Evolutionary conservation across 2,329 filamentous ascomycete genomes (phyloP), one percentile per base, ranked within the genome.

Genomic region (Beauveria rudraprayagi): DNA sequence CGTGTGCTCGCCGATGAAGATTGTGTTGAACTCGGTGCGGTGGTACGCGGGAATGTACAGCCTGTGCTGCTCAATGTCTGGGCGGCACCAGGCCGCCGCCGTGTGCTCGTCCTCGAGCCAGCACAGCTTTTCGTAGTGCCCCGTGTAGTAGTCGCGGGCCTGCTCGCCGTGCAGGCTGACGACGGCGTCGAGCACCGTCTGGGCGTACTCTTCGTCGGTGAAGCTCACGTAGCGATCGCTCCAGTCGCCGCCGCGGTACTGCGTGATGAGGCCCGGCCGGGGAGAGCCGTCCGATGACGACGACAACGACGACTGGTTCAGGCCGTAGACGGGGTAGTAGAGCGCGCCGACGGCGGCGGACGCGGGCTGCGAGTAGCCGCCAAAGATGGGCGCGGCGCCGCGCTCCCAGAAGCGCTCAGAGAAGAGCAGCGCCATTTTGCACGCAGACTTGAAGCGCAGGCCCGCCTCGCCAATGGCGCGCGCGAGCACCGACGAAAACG

Each of bases 1-100:
- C 16, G 72, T 71, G 51, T 73, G 71, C 57, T 73, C 71, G 2
- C 72, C 71, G n/a, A 73, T 67, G 41, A 73, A 72, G 26, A 73
- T 70, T 1, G 68, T 70, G 58, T 72, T 71, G 54, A 69, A 65
- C 62, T 73, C 71, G 9, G 67, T 73, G 26, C 66, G 63, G 62
- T 70, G 69, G 57, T 72, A 73, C 9, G 69, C 64, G 0, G 71
- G 70, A 41, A 73, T 71, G 61, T 71, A 73, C 5, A 72, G 60
- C 47, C 67, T 64, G 61, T 73, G 72, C 66, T 73, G 71, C 48
- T 66, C 67, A 11, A 71, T 62, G 48, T 68, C 67, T 0, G 71
- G 71, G 4, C 67, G 62, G 46, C 65, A 67, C 70, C 70, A 73
- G 2, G 70, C 56, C 10, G 69, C 67, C 10, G 70, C 68, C 2